Conservation (phyloP, 495 filamentous ascomycete genomes). For the Daldinia grandis region DNA sequence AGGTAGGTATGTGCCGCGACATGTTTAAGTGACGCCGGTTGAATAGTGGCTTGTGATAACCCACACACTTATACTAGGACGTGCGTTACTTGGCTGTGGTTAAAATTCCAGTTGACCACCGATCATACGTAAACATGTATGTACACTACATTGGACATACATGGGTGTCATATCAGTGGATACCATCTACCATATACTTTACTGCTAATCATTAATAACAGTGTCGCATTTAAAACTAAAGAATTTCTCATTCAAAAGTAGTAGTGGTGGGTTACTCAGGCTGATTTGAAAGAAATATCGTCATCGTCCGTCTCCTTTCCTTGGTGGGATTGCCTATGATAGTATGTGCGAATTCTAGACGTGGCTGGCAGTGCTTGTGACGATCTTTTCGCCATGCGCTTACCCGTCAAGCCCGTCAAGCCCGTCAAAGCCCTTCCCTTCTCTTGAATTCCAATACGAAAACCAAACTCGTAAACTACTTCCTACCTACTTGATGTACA, state of each 20-base stretch:
- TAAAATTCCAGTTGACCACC: slow-evolving; percentile 6
- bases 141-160: background rate
- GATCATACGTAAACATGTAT: background rate
- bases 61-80: background rate
- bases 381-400: slow-evolving; percentile 40
- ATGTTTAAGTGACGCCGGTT: background rate
- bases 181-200: slow-evolving; percentile 31
- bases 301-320: slow-evolving; percentile 32
- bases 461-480: slow-evolving; percentile 14
- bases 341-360: slow-evolving; percentile 29
- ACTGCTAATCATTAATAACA: slow-evolving; percentile 17
- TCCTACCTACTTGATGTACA: background rate
- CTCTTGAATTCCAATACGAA: slow-evolving; percentile 35
- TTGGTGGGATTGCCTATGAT: slow-evolving; percentile 23
- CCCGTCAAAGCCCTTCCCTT: slow-evolving; percentile 12
- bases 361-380: slow-evolving; percentile 34
- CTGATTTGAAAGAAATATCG: slow-evolving; percentile 27
- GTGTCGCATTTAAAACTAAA: slow-evolving; percentile 9
- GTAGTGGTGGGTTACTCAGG: slow-evolving; percentile 32
- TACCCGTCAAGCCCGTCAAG: background rate
- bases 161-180: slow-evolving; percentile 5
- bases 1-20: background rate
- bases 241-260: slow-evolving; percentile 12
- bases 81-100: background rate
- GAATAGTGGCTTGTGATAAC: slow-evolving; percentile 21